Percentiles rank a stretch among this genome's conserved stretches.
phyloP scores from a whole-genome alignment of 345 rosid genomes.

The Cardamine resedifolia region DNA sequence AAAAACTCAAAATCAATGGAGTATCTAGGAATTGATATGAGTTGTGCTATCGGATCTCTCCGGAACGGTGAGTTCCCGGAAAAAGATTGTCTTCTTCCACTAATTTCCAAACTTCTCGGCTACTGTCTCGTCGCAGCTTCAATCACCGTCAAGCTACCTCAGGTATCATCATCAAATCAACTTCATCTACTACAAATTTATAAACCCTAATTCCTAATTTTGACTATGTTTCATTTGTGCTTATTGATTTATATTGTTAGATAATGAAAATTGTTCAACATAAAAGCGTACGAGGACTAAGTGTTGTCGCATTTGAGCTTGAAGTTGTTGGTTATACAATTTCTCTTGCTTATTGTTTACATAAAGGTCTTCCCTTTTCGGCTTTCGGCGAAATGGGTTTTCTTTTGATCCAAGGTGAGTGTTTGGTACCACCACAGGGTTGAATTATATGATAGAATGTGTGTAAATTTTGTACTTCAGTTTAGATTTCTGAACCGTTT shows the following conservation, averaged over 20 bases:
- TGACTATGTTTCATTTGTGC: not conserved
- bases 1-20: conserved; percentile 40
- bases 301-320: conserved; percentile 80
- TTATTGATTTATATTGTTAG: conserved; percentile 35
- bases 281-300: conserved; percentile 79
- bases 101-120: conserved; percentile 93
- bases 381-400: conserved; percentile 91
- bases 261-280: conserved; percentile 82
- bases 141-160: conserved; percentile 95
- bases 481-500: too few species aligned
- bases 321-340: conserved; percentile 91
- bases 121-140: conserved; percentile 88
- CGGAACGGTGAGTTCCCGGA: conserved; percentile 59
- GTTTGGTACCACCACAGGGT: too few species aligned
- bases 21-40: conserved; percentile 65
- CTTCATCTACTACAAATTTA: not conserved
- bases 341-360: conserved; percentile 84
- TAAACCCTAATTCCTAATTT: not conserved
- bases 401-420: conserved; percentile 66
- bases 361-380: conserved; percentile 91
- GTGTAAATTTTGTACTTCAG: too few species aligned
- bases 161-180: conserved; percentile 41
- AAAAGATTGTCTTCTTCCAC: conserved; percentile 81
- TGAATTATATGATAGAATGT: too few species aligned
- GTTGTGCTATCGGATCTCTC: conserved; percentile 75